Base-by-base conservation (phyloP, 257 asterid species). In the Lycium barbarum region DNA sequence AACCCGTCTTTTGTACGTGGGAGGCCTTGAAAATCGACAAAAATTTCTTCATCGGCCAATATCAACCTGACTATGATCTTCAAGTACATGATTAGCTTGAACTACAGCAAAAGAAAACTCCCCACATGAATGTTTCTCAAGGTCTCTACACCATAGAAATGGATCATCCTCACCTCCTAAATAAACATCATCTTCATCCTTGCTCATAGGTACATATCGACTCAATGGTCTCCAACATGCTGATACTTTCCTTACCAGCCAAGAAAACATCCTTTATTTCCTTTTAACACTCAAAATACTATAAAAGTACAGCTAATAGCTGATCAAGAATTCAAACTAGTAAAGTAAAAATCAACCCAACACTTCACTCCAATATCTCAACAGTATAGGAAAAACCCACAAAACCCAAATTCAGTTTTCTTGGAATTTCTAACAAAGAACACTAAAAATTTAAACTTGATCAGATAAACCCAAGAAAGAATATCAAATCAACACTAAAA, bases 11-110 rank as follows among this genome's bases (percentile, higher is more conserved):
- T n/a, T n/a, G n/a, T n/a, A n/a, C n/a, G n/a, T n/a, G n/a, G n/a
- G n/a, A n/a, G n/a, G n/a, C n/a, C n/a, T n/a, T n/a, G n/a, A n/a
- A n/a, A n/a, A n/a, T n/a, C n/a, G n/a, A 91, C 87, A 80, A 94
- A 95, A 38, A 97, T 94, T 73, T 93, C 93, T 35, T 82, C 73
- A 7, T n/a, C 79, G 86, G 38, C 95, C 93, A 7, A 94, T 88
- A 90, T 95, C 95, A 11, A 94, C 97, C 84, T 92, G 97, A 82
- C 99, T 88, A 43, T 93, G 90, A 88, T 95, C 99, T 91, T 95
- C 98, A 18, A 92, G 85, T 58, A 84, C 86, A 55, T 84, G 84
- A 85, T 95, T 95, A 38, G 97, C 98, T 86, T 94, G 97, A 17
- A 93, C 97, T 11, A 91, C 87, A 2, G 97, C 94, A 74, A 89